Conservation (phyloP, 805 yeast species). For the Scheffersomyces ergatensis region DNA sequence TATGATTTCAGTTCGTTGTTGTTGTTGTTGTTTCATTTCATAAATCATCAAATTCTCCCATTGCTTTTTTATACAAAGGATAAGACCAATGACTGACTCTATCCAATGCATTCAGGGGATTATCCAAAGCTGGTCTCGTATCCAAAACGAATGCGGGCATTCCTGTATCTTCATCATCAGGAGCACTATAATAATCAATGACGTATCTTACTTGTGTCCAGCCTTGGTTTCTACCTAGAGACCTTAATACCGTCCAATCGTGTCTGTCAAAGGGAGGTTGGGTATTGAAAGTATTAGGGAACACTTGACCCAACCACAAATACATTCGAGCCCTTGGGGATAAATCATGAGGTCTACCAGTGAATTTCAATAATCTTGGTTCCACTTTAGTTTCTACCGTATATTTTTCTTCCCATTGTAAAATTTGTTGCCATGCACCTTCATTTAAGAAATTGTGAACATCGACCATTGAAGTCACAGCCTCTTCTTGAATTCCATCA, state of each 20-base stretch:
- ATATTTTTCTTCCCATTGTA: conserved; percentile 85
- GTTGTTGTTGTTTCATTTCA: background rate
- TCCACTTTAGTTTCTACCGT: conserved; percentile 49
- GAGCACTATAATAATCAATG: conserved; percentile 95
- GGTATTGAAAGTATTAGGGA: conserved; percentile 69
- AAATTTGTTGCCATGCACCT: conserved; percentile 95
- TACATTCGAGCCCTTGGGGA: conserved; percentile 82
- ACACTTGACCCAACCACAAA: conserved; percentile 60
- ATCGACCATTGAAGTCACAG: conserved; percentile 94
- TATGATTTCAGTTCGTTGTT: too few species aligned
- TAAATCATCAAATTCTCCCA: conserved; percentile 47
- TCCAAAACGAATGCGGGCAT: conserved; percentile 90
- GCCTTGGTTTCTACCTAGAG: conserved; percentile 39
- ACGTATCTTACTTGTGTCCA: conserved; percentile 85
- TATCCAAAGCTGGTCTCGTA: conserved; percentile 93
- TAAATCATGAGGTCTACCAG: conserved; percentile 86
- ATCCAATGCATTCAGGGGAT: conserved; percentile 58
- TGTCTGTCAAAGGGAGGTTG: conserved; percentile 97
- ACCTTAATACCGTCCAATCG: conserved; percentile 94
- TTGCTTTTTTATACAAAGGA: conserved; percentile 67
- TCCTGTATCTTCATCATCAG: conserved; percentile 81
- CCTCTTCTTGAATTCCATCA: conserved; percentile 87
- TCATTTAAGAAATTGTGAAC: conserved; percentile 95
- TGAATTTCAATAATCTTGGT: conserved; percentile 81
- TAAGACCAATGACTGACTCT: conserved; percentile 66